phyloP scores from a whole-genome alignment of 2,329 filamentous ascomycete genomes.

The Thermothelomyces thermophilus region DNA sequence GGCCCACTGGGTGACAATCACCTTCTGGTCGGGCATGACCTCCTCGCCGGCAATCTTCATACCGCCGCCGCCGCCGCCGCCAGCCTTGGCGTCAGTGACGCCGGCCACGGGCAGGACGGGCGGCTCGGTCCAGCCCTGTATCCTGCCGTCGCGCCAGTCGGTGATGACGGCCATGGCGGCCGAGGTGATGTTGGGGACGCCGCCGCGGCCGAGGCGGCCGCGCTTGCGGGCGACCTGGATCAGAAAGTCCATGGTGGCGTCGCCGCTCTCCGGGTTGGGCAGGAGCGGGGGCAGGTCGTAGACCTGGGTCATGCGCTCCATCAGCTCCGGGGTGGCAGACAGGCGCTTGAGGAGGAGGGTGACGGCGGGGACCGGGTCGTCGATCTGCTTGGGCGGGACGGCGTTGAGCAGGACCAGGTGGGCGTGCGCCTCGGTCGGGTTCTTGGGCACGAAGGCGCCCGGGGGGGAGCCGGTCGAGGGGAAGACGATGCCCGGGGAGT shows the following conservation, averaged over 20 bases:
- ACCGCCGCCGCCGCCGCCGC: slow-evolving; percentile 9
- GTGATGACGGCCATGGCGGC: slow-evolving; percentile 90
- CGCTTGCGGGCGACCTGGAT: slow-evolving; percentile 92
- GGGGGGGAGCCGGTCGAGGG: slow-evolving; percentile 50
- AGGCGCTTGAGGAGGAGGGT: slow-evolving; percentile 76
- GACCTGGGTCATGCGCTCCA: slow-evolving; percentile 71
- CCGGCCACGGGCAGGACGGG: slow-evolving; percentile 56
- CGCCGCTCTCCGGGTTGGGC: slow-evolving; percentile 56
- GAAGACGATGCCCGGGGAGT: slow-evolving; percentile 93
- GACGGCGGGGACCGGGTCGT: slow-evolving; percentile 84
- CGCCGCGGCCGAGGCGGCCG: slow-evolving; percentile 79
- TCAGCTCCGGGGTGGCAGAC: slow-evolving; percentile 63
- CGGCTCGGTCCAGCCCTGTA: slow-evolving; percentile 84
- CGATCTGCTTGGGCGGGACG: slow-evolving; percentile 87
- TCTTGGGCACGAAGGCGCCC: slow-evolving; percentile 45
- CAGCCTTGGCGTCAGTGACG: slow-evolving; percentile 29
- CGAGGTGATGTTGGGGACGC: slow-evolving; percentile 78
- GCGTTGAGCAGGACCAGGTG: slow-evolving; percentile 84
- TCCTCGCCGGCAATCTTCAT: slow-evolving; percentile 36
- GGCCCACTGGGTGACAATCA: slow-evolving; percentile 88
- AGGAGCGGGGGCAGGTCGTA: slow-evolving; percentile 82
- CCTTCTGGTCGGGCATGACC: slow-evolving; percentile 61
- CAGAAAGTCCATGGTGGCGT: slow-evolving; percentile 82
- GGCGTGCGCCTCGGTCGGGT: slow-evolving; percentile 66
- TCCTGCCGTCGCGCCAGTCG: slow-evolving; percentile 94